Percentiles rank a stretch among this genome's conserved stretches.
These are phyloP conservation scores for Agrostemma githago DNA, from an alignment of 148 eudicot genomes.

Conservation along the genomic window DNA sequence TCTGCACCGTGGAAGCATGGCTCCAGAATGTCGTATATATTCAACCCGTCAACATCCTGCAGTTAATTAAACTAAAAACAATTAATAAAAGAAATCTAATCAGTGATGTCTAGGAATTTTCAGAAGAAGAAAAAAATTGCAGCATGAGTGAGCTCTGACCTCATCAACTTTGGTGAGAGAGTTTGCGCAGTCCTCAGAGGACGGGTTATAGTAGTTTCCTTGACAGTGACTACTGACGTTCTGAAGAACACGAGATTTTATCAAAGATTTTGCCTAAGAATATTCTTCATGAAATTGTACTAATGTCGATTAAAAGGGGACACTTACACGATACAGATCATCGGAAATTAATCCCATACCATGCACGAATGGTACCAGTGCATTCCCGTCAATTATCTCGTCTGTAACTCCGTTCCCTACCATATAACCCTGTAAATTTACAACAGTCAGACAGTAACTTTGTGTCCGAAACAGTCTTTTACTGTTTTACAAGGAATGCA, in stretches of 20 bases:
- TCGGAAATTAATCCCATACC: constrained; percentile 96
- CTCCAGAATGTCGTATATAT: constrained; percentile 80
- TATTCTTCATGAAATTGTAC: not conserved
- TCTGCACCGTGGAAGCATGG: constrained; percentile 70
- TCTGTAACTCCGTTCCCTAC: constrained; percentile 97
- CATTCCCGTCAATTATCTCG: constrained; percentile 74
- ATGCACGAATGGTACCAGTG: constrained; percentile 84
- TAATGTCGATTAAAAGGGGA: not conserved
- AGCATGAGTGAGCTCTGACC: constrained; percentile 41
- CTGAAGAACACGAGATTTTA: constrained; percentile 36
- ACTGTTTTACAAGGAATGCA: not conserved
- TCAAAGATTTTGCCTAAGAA: constrained; percentile 1
- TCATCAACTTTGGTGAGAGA: constrained; percentile 50
- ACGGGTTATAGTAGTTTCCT: constrained; percentile 59
- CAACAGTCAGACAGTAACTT: not conserved
- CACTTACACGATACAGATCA: constrained; percentile 53
- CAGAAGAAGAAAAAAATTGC: not conserved
- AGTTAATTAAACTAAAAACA: constrained; percentile 6
- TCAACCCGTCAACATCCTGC: constrained; percentile 55
- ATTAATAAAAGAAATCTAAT: not conserved
- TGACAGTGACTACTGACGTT: constrained; percentile 39
- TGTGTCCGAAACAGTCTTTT: not conserved
- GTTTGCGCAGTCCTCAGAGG: constrained; percentile 36
- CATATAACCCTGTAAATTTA: constrained; percentile 74
- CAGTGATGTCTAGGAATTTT: not conserved